Evolutionary conservation across 148 eudicot species (phyloP), one percentile per base, ranked within the genome.

Genomic region (Camellia lanceoleosa): DNA sequence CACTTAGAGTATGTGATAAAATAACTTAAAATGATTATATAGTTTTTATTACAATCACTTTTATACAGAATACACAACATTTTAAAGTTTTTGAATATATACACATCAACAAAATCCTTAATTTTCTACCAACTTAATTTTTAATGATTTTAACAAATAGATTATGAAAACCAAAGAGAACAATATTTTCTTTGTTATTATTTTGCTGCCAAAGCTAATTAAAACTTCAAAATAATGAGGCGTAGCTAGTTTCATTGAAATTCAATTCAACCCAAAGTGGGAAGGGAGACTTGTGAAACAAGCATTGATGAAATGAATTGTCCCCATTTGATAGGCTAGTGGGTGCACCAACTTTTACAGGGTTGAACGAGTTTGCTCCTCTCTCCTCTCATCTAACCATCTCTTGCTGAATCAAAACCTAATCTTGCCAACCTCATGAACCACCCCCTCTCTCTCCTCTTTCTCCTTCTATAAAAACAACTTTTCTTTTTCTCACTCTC

Each of bases 371-470:
- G 79, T 63, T 67, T 85, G n/a, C 38, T 44, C 55, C 77, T 20
- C 14, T 23, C 49, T 76, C 66, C 80, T 55, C 20, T 49, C 58
- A 71, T 16, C 81, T 79, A 76, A 78, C 75, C 78, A 62, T 4
- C 56, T 15, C 7, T 63, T 60, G 70, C 71, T 44, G 13, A 84
- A 82, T 80, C 78, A 77, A 63, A 83, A 86, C 92, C 91, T 86
- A 91, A 86, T 87, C 85, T 78, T 86, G 38, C 91, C 92, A 71
- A 90, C 86, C 82, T 82, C 83, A 71, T 69, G 38, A 89, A 84
- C 88, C 68, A 87, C 93, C 87, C 61, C 18, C 70, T 68, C 83
- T 81, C 85, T 69, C 71, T 59, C 56, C 74, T 75, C 85, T 69
- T 67, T 68, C 74, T 59, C n/a, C 85, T 80, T 82, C 88, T 74